A percentile compares a stretch with the other conserved stretches of the same genome.
Conservation (phyloP, 305 asterid genomes). For the Fraxinus albicans region DNA sequence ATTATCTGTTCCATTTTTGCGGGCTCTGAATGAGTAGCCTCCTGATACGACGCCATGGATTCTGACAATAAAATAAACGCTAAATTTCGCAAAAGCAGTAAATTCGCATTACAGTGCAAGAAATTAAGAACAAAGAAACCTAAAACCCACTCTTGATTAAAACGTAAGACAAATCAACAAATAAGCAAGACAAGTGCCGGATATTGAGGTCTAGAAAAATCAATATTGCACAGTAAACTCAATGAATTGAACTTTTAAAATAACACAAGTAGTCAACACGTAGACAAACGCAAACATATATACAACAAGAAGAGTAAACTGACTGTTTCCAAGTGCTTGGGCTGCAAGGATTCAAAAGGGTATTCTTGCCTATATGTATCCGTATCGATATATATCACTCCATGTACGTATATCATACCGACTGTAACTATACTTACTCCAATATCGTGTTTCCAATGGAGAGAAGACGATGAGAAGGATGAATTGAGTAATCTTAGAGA, state of each 20-base stretch:
- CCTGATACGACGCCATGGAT: constrained; percentile 65
- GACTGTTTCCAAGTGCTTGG: constrained; percentile 25
- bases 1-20: constrained; percentile 85
- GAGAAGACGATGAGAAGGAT: not conserved
- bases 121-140: not conserved
- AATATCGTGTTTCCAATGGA: not conserved
- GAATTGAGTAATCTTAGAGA: not conserved
- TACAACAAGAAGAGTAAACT: constrained; percentile 16
- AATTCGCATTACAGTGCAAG: not conserved
- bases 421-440: not conserved
- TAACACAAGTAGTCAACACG: constrained; percentile 7
- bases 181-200: constrained; percentile 14
- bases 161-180: constrained; percentile 18
- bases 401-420: not conserved
- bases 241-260: constrained; percentile 3
- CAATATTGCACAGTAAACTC: constrained; percentile 4
- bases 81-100: not conserved
- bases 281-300: not conserved
- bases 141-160: constrained; percentile 10
- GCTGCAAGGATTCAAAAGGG: constrained; percentile 29
- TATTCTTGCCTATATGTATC: constrained; percentile 22
- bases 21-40: constrained; percentile 59
- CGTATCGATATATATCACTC: not conserved
- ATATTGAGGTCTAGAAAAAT: not conserved
- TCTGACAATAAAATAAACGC: constrained; percentile 17